Conservation (phyloP, 129 eudicot species). For the Deinandra increscens region DNA sequence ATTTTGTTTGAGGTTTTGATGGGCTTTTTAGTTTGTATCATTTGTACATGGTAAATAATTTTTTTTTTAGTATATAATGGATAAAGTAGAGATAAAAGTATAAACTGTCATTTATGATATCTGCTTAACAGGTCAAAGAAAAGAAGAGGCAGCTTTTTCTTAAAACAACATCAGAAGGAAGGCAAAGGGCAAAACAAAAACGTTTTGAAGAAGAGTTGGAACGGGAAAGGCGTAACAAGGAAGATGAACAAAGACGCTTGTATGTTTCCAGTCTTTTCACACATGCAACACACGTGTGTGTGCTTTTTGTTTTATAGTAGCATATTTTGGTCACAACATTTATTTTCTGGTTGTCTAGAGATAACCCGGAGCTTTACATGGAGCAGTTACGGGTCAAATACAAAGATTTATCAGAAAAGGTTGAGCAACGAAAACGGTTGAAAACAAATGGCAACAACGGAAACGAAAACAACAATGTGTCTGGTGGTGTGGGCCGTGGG, state of each 20-base stretch:
- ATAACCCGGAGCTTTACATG: slow-evolving; percentile 85
- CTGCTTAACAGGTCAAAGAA: slow-evolving; percentile 65
- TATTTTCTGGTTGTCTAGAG: slow-evolving; percentile 39
- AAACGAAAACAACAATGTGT: slow-evolving; percentile 59
- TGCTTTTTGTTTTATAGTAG: not conserved
- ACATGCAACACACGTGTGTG: not conserved
- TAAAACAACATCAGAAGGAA: slow-evolving; percentile 91
- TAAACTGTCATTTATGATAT: not conserved
- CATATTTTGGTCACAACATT: not conserved
- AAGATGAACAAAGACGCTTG: slow-evolving; percentile 93
- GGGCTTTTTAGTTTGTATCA: not conserved
- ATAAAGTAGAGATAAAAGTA: not conserved
- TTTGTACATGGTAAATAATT: not conserved
- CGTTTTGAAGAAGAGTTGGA: slow-evolving; percentile 82
- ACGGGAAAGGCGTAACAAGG: slow-evolving; percentile 73
- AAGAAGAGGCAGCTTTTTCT: slow-evolving; percentile 88
- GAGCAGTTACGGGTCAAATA: slow-evolving; percentile 81
- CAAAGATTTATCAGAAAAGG: slow-evolving; percentile 67
- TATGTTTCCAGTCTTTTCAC: slow-evolving; percentile 17
- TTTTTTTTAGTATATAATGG: not conserved
- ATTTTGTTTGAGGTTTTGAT: not conserved
- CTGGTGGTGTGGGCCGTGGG: slow-evolving; percentile 98
- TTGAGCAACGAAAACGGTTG: slow-evolving; percentile 82
- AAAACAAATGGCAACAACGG: slow-evolving; percentile 67
- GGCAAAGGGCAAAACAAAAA: slow-evolving; percentile 95